Evolutionary conservation across 164 flowering plant genomes (phyloP).

Genomic region (Akebia trifoliata): DNA sequence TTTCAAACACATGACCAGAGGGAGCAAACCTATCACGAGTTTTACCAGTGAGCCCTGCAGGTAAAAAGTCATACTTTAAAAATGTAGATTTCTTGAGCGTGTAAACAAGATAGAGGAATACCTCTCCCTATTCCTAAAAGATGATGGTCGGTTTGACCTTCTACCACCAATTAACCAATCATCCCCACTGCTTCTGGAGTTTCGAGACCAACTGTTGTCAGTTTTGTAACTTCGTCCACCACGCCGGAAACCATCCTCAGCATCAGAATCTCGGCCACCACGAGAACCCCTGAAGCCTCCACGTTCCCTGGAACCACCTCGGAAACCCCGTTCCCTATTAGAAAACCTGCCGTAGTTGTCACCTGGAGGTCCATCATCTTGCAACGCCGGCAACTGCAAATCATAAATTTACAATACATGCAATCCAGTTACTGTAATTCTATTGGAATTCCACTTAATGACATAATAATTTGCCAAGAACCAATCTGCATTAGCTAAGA

Average conservation of each 20-base stretch:
- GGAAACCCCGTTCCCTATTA: constrained; percentile 41
- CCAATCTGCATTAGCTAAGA: neutral
- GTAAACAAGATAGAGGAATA: constrained; percentile 19
- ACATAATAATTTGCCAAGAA: neutral
- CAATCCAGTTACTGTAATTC: neutral
- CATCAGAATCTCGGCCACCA: constrained; percentile 41
- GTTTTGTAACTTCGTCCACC: constrained; percentile 53
- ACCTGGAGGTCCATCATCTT: constrained; percentile 89
- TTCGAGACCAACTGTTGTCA: constrained; percentile 43
- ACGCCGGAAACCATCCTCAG: constrained; percentile 37
- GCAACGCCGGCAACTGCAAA: constrained; percentile 88
- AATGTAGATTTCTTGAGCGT: too few species aligned
- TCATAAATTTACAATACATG: neutral
- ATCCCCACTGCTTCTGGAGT: constrained; percentile 45
- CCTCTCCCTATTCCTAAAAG: constrained; percentile 58
- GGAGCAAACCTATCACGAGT: too few species aligned
- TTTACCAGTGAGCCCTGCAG: too few species aligned
- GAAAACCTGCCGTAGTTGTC: constrained; percentile 84
- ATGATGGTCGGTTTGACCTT: constrained; percentile 45
- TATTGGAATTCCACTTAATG: neutral
- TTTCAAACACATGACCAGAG: too few species aligned
- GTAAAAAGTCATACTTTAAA: too few species aligned
- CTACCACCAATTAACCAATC: constrained; percentile 76
- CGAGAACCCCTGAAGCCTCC: constrained; percentile 47
- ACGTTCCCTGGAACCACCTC: constrained; percentile 50